Evolutionary conservation across 2,329 filamentous ascomycete genomes (phyloP).

Genomic region (Calonectria crousiana): DNA sequence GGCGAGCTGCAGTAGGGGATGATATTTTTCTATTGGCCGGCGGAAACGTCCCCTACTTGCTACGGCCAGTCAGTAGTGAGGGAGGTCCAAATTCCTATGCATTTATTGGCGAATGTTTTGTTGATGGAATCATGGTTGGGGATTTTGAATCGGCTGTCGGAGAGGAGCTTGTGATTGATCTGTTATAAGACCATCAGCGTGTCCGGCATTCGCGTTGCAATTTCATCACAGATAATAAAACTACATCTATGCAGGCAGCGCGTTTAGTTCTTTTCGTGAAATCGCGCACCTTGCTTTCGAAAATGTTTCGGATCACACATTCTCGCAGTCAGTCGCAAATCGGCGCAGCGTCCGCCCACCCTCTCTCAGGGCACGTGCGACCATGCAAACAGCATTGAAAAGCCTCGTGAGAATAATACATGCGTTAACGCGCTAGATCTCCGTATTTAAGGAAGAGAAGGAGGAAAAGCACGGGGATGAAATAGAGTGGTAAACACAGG

Average conservation of each 20-base stretch:
- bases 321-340: neutral
- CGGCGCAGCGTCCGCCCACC: neutral
- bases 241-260: neutral
- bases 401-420: neutral
- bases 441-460: too few relatives aligned
- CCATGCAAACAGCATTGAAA: neutral
- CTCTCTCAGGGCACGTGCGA: neutral
- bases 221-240: neutral
- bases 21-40: conserved; percentile 25
- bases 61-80: neutral
- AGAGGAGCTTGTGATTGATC: neutral
- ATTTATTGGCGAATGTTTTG: neutral
- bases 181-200: neutral
- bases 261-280: neutral
- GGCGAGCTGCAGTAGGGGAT: conserved; percentile 27
- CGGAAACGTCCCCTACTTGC: conserved; percentile 29
- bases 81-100: neutral
- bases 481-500: too few relatives aligned
- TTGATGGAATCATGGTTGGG: neutral
- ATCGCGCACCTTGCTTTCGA: too few relatives aligned
- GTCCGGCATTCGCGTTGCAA: neutral
- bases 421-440: neutral
- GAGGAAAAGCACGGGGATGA: too few relatives aligned
- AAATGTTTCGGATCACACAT: neutral
- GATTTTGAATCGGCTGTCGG: neutral